A percentile compares a stretch with the other conserved stretches of the same genome.
phyloP scores from a whole-genome alignment of 441 rosid species.

The Hura crepitans region DNA sequence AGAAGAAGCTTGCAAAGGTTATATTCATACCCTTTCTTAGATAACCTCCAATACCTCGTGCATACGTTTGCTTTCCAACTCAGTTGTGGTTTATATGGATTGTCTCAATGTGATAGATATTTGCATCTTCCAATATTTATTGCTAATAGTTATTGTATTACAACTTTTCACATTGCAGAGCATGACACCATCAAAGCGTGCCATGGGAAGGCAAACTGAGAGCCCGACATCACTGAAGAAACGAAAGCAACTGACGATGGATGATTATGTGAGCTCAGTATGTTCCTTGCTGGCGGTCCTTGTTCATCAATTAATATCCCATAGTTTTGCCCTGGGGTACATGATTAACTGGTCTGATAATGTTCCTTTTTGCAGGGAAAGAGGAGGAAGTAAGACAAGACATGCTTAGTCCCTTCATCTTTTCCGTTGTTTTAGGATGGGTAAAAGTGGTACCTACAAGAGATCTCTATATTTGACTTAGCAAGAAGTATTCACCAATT shows the following conservation, averaged over 20 bases:
- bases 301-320: not conserved
- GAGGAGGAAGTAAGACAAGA: slow-evolving; percentile 56
- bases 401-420: not conserved
- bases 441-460: not conserved
- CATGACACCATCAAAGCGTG: slow-evolving; percentile 80
- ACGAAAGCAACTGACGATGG: slow-evolving; percentile 78
- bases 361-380: slow-evolving; percentile 56
- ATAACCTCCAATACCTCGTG: not conserved
- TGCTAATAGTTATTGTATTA: not conserved
- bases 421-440: slow-evolving; percentile 3
- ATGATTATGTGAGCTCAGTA: slow-evolving; percentile 72
- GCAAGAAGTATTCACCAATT: not conserved
- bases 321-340: not conserved
- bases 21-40: not conserved
- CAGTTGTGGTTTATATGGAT: not conserved
- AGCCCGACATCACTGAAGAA: slow-evolving; percentile 67
- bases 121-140: not conserved
- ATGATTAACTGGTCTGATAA: not conserved
- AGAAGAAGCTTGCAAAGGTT: slow-evolving; percentile 97
- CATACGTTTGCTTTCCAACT: too few species aligned
- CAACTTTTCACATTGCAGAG: slow-evolving; percentile 37
- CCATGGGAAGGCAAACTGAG: slow-evolving; percentile 61
- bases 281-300: slow-evolving; percentile 4
- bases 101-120: not conserved
- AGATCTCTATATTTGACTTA: not conserved